Base-by-base conservation (phyloP, 2,329 filamentous ascomycete genomes). In the Aspergillus carbonarius region DNA sequence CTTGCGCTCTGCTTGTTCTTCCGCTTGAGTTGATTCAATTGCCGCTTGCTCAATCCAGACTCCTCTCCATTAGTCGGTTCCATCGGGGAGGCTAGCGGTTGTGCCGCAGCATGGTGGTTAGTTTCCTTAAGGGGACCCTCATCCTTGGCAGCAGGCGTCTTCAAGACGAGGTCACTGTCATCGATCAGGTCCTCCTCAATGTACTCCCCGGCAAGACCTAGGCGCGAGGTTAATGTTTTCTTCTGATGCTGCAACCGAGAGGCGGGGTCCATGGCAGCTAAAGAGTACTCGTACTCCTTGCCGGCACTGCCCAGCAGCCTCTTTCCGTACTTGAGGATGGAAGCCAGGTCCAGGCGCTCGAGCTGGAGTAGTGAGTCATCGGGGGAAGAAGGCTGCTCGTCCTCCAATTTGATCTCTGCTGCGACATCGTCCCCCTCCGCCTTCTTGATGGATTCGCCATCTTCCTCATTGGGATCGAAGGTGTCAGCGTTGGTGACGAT, bases 1-100 rank as follows among this genome's bases (percentile, higher is more conserved):
- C 95, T 92, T 3, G 92, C 88, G 67, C 96, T 91, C 67, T 89
- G 87, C 77, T 98, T 99, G 44, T 92, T 87, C 73, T 98, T 97
- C 44, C 95, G 86, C 76, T 98, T 98, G 9, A 99, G 79, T 54
- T 95, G 91, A 70, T 99, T 99, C 18, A 97, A 85, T 70, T 99
- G 95, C 42, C 95, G 87, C 60, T 95, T 93, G 78, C 95, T 98
- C 53, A 99, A 81, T 2, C 87, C 87, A 4, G 84, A 77, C 68
- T 92, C 90, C 62, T 91, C 90, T 2, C 81, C 74, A 51, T 81
- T 80, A 13, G 79, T 75, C 52, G 76, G 72, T 37, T 84, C 82
- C 42, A 68, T 70, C 12, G 83, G 81, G 3, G 83, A 84, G 35
- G 76, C 72, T 7, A 77, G 70, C 8, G 76, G 69, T 49, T 74